Percentiles rank a stretch among this genome's conserved stretches.
Conservation (phyloP, 768 basidiomycete genomes). For the Auricularia sp. region DNA sequence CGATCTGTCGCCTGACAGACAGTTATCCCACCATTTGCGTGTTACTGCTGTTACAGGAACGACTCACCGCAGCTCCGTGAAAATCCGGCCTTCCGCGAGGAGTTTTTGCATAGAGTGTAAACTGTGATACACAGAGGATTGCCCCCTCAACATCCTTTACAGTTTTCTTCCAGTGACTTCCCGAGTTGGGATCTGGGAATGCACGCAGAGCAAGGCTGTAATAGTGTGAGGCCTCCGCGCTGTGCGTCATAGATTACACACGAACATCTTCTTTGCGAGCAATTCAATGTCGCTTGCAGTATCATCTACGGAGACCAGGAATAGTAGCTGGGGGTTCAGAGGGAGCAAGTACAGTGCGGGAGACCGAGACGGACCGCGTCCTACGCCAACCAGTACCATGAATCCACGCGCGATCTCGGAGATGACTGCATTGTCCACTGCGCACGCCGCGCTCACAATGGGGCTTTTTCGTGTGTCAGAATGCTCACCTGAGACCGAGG, state of each 20-base stretch:
- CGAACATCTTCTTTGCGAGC: constrained; percentile 78
- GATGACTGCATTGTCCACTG: constrained; percentile 72
- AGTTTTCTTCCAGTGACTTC: constrained; percentile 74
- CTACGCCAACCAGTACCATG: constrained; percentile 87
- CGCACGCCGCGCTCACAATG: neutral
- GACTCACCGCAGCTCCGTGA: constrained; percentile 78
- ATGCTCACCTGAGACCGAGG: constrained; percentile 67
- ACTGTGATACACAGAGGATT: constrained; percentile 90
- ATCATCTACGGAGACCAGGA: constrained; percentile 52
- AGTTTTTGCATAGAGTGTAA: constrained; percentile 81
- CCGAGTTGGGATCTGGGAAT: constrained; percentile 52
- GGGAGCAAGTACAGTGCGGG: constrained; percentile 4
- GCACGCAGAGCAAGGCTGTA: constrained; percentile 59
- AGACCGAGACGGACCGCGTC: constrained; percentile 44
- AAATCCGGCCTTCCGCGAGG: constrained; percentile 90
- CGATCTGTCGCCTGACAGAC: constrained; percentile 46
- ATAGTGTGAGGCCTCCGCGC: neutral
- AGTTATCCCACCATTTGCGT: neutral
- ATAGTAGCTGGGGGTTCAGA: neutral
- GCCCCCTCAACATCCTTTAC: constrained; percentile 86
- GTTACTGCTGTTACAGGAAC: neutral
- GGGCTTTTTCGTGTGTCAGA: neutral
- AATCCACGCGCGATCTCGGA: constrained; percentile 77
- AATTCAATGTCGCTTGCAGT: constrained; percentile 58
- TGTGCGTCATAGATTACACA: constrained; percentile 5